phyloP scores from a whole-genome alignment of 257 asterid species.

The Cynanchum wilfordii region DNA sequence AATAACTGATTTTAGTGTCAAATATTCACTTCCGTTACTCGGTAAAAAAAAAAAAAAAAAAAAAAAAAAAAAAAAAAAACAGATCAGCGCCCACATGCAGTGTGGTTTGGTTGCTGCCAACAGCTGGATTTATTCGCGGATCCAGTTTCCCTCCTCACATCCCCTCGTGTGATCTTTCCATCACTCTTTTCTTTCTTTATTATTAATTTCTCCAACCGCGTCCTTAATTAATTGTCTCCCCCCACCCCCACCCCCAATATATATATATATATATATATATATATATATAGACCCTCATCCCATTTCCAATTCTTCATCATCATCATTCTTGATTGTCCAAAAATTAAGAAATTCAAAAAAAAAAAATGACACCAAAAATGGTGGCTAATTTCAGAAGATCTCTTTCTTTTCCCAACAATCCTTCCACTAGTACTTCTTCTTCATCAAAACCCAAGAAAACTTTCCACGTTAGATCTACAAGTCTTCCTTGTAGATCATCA shows the following conservation, averaged over 20 bases:
- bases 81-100: slow-evolving; percentile 16
- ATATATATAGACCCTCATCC: neutral
- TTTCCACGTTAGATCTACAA: slow-evolving; percentile 66
- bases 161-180: slow-evolving; percentile 2
- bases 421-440: neutral
- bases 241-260: slow-evolving; percentile 2
- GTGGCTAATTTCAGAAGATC: slow-evolving; percentile 72
- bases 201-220: neutral
- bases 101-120: slow-evolving; percentile 11
- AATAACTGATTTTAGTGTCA: no score
- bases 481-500: slow-evolving; percentile 75
- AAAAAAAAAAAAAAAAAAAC: neutral
- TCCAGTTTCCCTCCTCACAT: slow-evolving; percentile 8
- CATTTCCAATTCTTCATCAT: neutral
- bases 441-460: slow-evolving; percentile 30
- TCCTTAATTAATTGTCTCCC: slow-evolving; percentile 10
- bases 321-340: no score
- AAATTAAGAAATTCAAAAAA: neutral
- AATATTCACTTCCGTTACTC: neutral
- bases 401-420: slow-evolving; percentile 66
- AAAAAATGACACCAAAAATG: slow-evolving; percentile 54
- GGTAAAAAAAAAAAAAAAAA: neutral
- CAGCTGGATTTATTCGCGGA: slow-evolving; percentile 33
- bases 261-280: no score
- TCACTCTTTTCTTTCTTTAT: neutral